Evolutionary conservation across 2,329 filamentous ascomycete genomes (phyloP).

Genomic region (Hysterium pulicare): DNA sequence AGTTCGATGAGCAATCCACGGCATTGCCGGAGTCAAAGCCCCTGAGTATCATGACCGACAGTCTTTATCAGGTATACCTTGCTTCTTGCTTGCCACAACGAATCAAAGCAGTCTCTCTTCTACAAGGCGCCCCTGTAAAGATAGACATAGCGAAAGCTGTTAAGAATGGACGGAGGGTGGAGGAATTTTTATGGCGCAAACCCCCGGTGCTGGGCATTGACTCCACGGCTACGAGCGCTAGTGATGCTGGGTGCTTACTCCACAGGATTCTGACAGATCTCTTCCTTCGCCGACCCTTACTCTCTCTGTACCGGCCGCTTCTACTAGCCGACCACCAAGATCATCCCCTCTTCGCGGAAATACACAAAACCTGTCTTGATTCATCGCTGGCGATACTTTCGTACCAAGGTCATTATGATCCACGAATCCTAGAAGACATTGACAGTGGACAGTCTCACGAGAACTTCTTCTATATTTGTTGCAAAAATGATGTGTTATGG

Average conservation of each 20-base stretch:
- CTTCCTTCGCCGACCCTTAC: constrained; percentile 16
- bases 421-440: constrained; percentile 4
- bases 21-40: constrained; percentile 9
- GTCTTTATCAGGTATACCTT: constrained; percentile 15
- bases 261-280: constrained; percentile 17
- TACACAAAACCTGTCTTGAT: constrained; percentile 15
- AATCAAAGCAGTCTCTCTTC: constrained; percentile 13
- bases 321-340: constrained; percentile 15
- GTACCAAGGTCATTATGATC: constrained; percentile 14
- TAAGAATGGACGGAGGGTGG: constrained; percentile 9
- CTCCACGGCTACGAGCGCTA: not conserved
- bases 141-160: constrained; percentile 10
- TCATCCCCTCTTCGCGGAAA: constrained; percentile 5
- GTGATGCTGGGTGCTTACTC: constrained; percentile 10
- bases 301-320: constrained; percentile 17
- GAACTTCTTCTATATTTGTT: constrained; percentile 27
- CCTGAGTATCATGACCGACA: constrained; percentile 13
- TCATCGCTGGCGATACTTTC: constrained; percentile 19
- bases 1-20: constrained; percentile 13
- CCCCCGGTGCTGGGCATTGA: constrained; percentile 10
- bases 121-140: constrained; percentile 13
- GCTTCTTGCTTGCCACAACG: constrained; percentile 15
- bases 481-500: constrained; percentile 28
- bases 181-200: constrained; percentile 11
- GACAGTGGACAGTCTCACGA: constrained; percentile 8